Conservation (phyloP, 2,329 filamentous ascomycete species). For the Pyrenochaeta sp. region DNA sequence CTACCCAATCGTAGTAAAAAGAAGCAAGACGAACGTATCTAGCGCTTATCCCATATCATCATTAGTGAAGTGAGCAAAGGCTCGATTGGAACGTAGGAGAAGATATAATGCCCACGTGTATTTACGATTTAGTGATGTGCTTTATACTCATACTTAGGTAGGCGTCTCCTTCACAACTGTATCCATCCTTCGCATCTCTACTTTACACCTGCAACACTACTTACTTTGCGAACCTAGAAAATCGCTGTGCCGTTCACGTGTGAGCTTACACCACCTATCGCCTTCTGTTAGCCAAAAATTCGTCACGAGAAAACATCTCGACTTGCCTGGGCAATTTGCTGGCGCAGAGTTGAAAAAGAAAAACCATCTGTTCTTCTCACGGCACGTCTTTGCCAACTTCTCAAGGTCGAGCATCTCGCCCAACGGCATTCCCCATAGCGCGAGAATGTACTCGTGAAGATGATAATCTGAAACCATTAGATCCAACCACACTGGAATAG, state of each 20-base stretch:
- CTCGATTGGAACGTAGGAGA: no score
- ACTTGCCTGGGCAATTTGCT: conserved; percentile 62
- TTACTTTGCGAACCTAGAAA: conserved; percentile 23
- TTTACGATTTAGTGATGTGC: no score
- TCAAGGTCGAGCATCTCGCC: conserved; percentile 57
- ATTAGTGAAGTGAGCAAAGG: no score
- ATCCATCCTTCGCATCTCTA: no score
- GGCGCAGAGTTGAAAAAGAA: conserved; percentile 70
- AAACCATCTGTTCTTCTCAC: conserved; percentile 62
- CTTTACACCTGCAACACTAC: not conserved
- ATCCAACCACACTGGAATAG: not conserved
- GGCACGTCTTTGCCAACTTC: conserved; percentile 62
- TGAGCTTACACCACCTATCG: conserved; percentile 49
- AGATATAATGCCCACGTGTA: no score
- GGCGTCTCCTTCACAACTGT: no score
- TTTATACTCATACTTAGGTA: no score
- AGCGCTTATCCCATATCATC: no score
- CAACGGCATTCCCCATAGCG: conserved; percentile 51
- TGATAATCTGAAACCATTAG: conserved; percentile 33
- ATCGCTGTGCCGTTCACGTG: conserved; percentile 55
- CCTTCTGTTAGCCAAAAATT: conserved; percentile 6
- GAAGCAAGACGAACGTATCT: no score
- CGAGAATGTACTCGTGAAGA: conserved; percentile 48
- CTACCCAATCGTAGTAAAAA: no score
- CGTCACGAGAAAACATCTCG: not conserved